These are phyloP conservation scores for Gyrodon lividus DNA, from an alignment of 768 basidiomycete species.

Conservation along the genomic window DNA sequence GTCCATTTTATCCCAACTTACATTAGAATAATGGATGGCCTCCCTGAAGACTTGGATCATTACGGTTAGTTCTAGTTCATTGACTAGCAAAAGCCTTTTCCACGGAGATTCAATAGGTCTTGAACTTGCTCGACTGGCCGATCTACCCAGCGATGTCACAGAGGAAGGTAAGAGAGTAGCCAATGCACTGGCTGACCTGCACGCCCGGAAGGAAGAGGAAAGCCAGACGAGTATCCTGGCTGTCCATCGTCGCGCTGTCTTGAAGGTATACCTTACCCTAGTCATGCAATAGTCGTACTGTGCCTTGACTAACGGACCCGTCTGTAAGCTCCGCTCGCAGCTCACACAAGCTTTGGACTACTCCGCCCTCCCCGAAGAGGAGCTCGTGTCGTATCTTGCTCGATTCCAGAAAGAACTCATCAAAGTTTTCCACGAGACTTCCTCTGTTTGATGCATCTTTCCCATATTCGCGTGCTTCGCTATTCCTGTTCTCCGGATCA, in stretches of 20 bases:
- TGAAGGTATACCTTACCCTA: slow-evolving; percentile 49
- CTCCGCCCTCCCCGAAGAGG: slow-evolving; percentile 71
- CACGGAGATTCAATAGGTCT: slow-evolving; percentile 55
- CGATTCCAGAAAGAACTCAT: slow-evolving; percentile 72
- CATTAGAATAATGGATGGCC: slow-evolving; percentile 71
- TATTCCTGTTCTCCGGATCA: background rate
- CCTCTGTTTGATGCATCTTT: slow-evolving; percentile 9
- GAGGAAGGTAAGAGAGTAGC: slow-evolving; percentile 62
- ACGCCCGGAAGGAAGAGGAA: slow-evolving; percentile 55
- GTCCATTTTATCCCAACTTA: background rate
- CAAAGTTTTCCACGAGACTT: slow-evolving; percentile 38
- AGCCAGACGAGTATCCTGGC: slow-evolving; percentile 62
- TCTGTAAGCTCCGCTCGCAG: slow-evolving; percentile 65
- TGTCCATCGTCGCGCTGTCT: slow-evolving; percentile 61
- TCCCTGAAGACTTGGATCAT: slow-evolving; percentile 58
- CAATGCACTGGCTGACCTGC: slow-evolving; percentile 52
- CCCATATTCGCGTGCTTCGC: background rate
- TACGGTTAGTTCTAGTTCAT: slow-evolving; percentile 53
- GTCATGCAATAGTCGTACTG: background rate
- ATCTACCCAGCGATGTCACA: slow-evolving; percentile 74
- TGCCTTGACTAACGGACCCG: background rate
- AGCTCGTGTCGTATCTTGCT: slow-evolving; percentile 62
- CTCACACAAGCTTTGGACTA: slow-evolving; percentile 71
- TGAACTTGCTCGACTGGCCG: slow-evolving; percentile 84
- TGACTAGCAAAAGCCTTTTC: background rate